Percentiles rank a stretch among this genome's conserved stretches.
Conservation (phyloP, 148 eudicot genomes). For the Silene conica region DNA sequence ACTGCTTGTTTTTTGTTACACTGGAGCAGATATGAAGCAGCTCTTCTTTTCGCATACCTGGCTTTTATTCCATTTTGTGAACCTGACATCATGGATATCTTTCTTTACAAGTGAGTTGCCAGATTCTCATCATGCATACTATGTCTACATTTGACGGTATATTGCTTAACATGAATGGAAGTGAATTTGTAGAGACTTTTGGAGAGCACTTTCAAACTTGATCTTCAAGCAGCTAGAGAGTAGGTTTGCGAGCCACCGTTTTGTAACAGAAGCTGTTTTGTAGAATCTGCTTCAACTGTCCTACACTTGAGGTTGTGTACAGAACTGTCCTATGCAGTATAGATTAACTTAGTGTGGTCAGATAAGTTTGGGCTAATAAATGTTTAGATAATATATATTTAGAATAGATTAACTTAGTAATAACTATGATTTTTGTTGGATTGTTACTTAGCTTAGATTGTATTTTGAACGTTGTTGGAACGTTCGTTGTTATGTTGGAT, state of each 20-base stretch:
- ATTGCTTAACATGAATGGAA: conserved; percentile 10
- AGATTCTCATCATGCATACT: background rate
- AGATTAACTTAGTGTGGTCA: no score
- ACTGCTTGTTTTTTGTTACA: conserved; percentile 10
- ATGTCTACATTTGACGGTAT: background rate
- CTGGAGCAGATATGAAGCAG: conserved; percentile 82
- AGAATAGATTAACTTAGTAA: no score
- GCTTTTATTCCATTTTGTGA: conserved; percentile 91
- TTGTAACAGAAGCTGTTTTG: conserved; percentile 62
- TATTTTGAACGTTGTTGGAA: no score
- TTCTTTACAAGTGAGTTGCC: conserved; percentile 63
- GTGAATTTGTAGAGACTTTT: conserved; percentile 75
- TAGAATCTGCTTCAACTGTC: conserved; percentile 9
- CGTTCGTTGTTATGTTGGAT: no score
- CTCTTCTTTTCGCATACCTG: conserved; percentile 78
- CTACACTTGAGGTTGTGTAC: background rate
- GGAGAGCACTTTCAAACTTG: conserved; percentile 89
- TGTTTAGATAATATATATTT: no score
- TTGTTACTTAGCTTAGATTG: no score
- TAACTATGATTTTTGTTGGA: no score
- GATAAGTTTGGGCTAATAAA: no score
- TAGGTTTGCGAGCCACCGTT: conserved; percentile 66
- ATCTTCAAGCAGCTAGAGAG: conserved; percentile 92
- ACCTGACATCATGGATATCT: conserved; percentile 78
- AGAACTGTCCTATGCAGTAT: no score